Evolutionary conservation across 345 rosid species (phyloP), one percentile per base, ranked within the genome.

Genomic region (Populus ilicifolia): DNA sequence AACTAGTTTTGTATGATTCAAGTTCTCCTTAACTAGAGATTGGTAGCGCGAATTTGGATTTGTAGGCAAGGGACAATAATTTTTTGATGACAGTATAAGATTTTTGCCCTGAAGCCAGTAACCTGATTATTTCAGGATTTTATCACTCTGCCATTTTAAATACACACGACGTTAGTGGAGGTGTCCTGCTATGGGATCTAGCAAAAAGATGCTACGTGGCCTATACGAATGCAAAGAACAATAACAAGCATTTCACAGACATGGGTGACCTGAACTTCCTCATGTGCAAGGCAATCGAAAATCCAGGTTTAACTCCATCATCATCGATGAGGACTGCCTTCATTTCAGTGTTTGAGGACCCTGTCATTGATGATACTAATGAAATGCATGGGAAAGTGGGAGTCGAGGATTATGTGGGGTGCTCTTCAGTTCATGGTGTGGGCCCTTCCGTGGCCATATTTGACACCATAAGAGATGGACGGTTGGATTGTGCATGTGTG

Each of bases 231-330:
- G 78, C 77, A 21, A 89, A 87, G 83, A 65, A 59, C 44, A 46
- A 61, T 79, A 80, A 79, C 80, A 83, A 68, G 77, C 90, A 89
- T 73, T 81, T 89, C 77, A 61, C 86, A 0, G 92, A 89, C 83
- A 84, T 87, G 89, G 84, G 84, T 8, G 92, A 89, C 75, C 78
- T 89, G 36, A 89, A 89, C 77, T 85, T 85, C 74, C 78, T 89
- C 12, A 89, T 89, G 92, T 67, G 84, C 72, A 87, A 78, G 73
- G 92, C 90, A 20, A 83, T 89, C 16, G 89, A 89, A 20, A 89
- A 85, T 77, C 90, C 89, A 1, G 69, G 78, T 61, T 69, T 89
- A 73, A 89, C 91, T 2, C 35, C 86, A 13, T 81, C 90, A 0
- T 74, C 87, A 12, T 83, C 92, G 2, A 17, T 83, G 18, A 76